A percentile compares a stretch with the other conserved stretches of the same genome.
Evolutionary conservation across 345 rosid species (phyloP).

Genomic region (Populus deltoides): DNA sequence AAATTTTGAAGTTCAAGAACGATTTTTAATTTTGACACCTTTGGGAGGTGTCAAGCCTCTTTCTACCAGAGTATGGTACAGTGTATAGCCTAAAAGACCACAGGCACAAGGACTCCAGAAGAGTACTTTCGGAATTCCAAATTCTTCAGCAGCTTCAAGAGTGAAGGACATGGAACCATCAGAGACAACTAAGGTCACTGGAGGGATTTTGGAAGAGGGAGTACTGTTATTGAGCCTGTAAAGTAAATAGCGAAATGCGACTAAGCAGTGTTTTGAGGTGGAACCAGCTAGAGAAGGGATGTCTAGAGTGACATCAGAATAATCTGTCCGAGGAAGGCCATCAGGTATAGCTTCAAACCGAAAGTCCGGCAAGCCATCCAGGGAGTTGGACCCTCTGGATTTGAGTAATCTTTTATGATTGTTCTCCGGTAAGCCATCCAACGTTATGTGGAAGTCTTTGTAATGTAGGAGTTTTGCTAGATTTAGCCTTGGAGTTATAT

Average conservation of each 20-base stretch:
- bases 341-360: neutral
- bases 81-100: neutral
- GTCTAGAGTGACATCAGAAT: neutral
- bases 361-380: neutral
- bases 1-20: no score
- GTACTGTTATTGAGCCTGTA: neutral
- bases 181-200: no score
- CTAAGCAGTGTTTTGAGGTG: neutral
- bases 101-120: neutral
- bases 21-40: neutral
- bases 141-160: neutral
- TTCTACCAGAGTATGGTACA: neutral
- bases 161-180: neutral
- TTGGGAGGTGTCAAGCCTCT: neutral
- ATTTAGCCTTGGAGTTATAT: constrained; percentile 21
- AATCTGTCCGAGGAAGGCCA: neutral
- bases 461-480: constrained; percentile 34
- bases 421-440: constrained; percentile 22
- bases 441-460: constrained; percentile 38
- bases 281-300: neutral
- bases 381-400: neutral
- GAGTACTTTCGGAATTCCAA: neutral
- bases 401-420: neutral
- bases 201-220: neutral
- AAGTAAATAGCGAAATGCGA: neutral